Conservation (phyloP, 106 monocot species). For the Platanthera zijinensis region DNA sequence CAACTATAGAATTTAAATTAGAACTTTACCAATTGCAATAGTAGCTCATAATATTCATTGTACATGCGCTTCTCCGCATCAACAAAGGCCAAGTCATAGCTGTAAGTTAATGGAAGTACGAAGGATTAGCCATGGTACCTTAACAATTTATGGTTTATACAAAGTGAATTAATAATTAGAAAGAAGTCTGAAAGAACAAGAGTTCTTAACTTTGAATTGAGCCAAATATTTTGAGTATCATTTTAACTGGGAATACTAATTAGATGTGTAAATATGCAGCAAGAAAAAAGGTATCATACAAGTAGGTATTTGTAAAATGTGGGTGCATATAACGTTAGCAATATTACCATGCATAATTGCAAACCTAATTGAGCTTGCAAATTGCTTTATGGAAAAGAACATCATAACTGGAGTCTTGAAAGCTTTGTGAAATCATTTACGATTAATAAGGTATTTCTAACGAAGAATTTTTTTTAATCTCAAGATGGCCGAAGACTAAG, state of each 20-base stretch:
- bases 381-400: too few relatives aligned
- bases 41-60: slow-evolving; percentile 73
- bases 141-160: not conserved
- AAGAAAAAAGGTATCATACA: not conserved
- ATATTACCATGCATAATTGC: not conserved
- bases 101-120: slow-evolving; percentile 16
- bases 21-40: slow-evolving; percentile 70
- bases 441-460: too few relatives aligned
- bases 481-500: too few relatives aligned
- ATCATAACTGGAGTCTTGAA: too few relatives aligned
- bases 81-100: slow-evolving; percentile 98
- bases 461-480: too few relatives aligned
- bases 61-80: slow-evolving; percentile 94
- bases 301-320: not conserved
- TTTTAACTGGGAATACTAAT: not conserved
- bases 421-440: too few relatives aligned
- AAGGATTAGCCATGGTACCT: not conserved
- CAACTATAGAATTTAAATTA: not conserved
- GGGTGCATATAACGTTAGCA: not conserved
- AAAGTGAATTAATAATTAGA: not conserved
- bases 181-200: not conserved
- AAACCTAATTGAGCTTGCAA: too few relatives aligned
- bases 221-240: not conserved
- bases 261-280: not conserved
- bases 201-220: not conserved